Evolutionary conservation across 2,329 filamentous ascomycete genomes (phyloP).

Genomic region (Xylariaceae sp.): DNA sequence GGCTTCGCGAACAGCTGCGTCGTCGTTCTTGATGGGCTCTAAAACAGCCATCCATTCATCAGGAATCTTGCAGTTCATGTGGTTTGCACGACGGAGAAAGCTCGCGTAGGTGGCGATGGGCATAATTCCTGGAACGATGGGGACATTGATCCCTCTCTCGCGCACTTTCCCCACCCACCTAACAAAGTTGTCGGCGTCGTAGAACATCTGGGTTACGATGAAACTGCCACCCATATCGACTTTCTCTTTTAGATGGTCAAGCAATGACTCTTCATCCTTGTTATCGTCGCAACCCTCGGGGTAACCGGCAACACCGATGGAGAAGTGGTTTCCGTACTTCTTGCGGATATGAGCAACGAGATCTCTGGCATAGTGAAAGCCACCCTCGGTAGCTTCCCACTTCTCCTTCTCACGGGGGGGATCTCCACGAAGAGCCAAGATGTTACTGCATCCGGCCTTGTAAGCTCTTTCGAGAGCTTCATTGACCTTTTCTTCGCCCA

Average conservation of each 20-base stretch:
- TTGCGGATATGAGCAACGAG: conserved; percentile 72
- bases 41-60: conserved; percentile 74
- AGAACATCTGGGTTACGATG: conserved; percentile 99
- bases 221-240: conserved; percentile 91
- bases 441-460: conserved; percentile 95
- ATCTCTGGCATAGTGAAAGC: conserved; percentile 90
- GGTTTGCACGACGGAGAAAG: conserved; percentile 83
- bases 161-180: conserved; percentile 85
- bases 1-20: conserved; percentile 84
- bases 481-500: conserved; percentile 90
- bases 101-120: conserved; percentile 93
- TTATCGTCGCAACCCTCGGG: conserved; percentile 95
- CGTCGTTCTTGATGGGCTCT: conserved; percentile 95
- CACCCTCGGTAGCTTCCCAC: conserved; percentile 83
- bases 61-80: conserved; percentile 84
- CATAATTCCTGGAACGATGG: conserved; percentile 88
- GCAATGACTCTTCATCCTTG: conserved; percentile 74
- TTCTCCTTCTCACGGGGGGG: conserved; percentile 90
- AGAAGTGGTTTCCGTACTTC: conserved; percentile 83
- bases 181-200: conserved; percentile 93
- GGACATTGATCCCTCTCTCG: conserved; percentile 75
- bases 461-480: conserved; percentile 83
- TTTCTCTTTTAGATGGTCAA: conserved; percentile 95
- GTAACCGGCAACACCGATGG: conserved; percentile 96
- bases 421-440: conserved; percentile 87